A percentile compares a stretch with the other conserved stretches of the same genome.
Conservation (phyloP, 164 flowering plant genomes). For the Aristolochia contorta region DNA sequence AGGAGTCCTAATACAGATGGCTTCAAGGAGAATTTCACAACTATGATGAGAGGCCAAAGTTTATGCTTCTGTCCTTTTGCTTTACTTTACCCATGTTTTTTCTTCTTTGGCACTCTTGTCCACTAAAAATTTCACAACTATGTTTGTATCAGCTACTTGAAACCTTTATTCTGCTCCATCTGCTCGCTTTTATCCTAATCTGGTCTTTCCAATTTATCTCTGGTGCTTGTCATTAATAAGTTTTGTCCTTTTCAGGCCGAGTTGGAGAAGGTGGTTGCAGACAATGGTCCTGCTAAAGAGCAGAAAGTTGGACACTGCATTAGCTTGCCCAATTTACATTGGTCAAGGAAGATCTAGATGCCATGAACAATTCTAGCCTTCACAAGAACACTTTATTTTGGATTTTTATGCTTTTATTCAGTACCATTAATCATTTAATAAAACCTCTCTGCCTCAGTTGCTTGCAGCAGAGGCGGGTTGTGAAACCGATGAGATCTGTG, state of each 20-base stretch:
- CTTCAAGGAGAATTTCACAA: constrained; percentile 82
- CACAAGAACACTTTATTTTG: background rate
- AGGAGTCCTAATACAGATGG: constrained; percentile 70
- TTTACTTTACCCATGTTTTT: too few relatives aligned
- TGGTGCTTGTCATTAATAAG: background rate
- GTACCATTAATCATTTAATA: too few relatives aligned
- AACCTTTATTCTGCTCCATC: too few relatives aligned
- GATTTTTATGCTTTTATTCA: background rate
- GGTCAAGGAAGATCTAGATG: background rate
- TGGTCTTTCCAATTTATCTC: background rate
- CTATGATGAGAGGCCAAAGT: too few relatives aligned
- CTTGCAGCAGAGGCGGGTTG: constrained; percentile 70
- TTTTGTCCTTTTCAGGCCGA: constrained; percentile 48
- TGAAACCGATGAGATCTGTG: constrained; percentile 72
- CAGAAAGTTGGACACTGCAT: constrained; percentile 13
- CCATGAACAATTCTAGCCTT: background rate
- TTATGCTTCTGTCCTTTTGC: too few relatives aligned
- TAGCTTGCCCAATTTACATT: constrained; percentile 4
- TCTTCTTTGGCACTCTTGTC: too few relatives aligned
- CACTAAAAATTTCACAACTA: too few relatives aligned
- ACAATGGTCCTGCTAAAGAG: constrained; percentile 33
- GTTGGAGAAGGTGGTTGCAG: constrained; percentile 51
- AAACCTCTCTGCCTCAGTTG: constrained; percentile 32
- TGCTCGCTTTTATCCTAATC: too few relatives aligned
- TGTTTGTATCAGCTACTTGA: too few relatives aligned